Base-by-base conservation (phyloP, 2,329 filamentous ascomycete species). In the Incumbomyces delicatus region DNA sequence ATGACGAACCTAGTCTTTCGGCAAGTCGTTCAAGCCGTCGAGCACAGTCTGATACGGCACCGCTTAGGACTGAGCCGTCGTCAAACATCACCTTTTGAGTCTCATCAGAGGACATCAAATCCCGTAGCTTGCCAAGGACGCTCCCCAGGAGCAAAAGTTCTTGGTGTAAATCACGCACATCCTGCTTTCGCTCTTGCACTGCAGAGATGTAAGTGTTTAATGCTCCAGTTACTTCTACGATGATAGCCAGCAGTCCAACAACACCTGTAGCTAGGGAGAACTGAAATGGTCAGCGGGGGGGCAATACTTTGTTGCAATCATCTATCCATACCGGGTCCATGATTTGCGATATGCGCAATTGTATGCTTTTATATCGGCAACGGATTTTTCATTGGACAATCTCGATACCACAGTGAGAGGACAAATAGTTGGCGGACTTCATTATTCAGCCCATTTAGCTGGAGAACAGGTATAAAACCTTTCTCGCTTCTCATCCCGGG, bases 1-100 rank as follows among this genome's bases (percentile, higher is more conserved):
- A 45, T 11, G 46, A 34, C 17, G 48, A 41, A 33, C 50, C 52
- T 33, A 57, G 39, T 30, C 44, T 50, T 27, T 57, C 52, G 12
- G 50, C 51, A 38, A 57, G 52, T 16, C 52, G 50, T 43, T 57
- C 55, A 20, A 57, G 55, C 32, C 53, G 43, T 18, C 46, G 39
- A 5, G 41, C 47, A 43, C 55, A 57, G 38, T 52, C 50, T 16
- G 27, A 17, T 29, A 57, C 44, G 29, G 55, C 55, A 41, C 48
- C 50, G 6, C 47, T 44, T n/a, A 57, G 51, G 6, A 57, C 52
- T 4, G 48, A 51, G 31, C 50, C 41, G 30, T 39, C 42, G 29
- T 53, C 54, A 29, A 56, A 54, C 6, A 33, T 44, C 10, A 37
- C 34, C 31, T 46, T 41, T 31, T 43, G 49, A 7, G 46, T 47